A percentile compares a stretch with the other conserved stretches of the same genome.
Conservation (phyloP, 2,329 filamentous ascomycete genomes). For the Geosmithia flava region DNA sequence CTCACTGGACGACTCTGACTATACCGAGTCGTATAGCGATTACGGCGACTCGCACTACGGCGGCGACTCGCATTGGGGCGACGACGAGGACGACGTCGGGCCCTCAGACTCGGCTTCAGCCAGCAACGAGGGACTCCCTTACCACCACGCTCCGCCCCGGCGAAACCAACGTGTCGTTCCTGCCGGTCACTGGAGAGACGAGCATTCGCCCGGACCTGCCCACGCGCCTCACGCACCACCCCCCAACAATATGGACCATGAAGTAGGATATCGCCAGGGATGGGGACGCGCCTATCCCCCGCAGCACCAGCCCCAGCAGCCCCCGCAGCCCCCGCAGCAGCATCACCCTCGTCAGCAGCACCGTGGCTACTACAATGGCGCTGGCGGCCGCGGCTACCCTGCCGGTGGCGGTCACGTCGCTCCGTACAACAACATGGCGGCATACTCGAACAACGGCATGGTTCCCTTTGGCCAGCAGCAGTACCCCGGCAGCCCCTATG, state of each 20-base stretch:
- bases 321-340: background rate
- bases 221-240: conserved; percentile 33
- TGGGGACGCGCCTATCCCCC: background rate
- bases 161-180: conserved; percentile 1
- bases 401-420: conserved; percentile 29
- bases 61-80: conserved; percentile 18
- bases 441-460: background rate
- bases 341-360: background rate
- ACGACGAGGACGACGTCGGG: conserved; percentile 36
- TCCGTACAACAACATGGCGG: conserved; percentile 12
- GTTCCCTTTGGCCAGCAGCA: conserved; percentile 1
- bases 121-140: conserved; percentile 11
- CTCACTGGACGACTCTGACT: background rate
- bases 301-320: background rate
- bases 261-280: background rate
- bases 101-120: conserved; percentile 47
- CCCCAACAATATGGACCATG: conserved; percentile 37
- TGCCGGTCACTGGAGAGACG: background rate
- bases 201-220: conserved; percentile 17
- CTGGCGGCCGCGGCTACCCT: background rate
- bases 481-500: conserved; percentile 27
- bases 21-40: background rate
- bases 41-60: conserved; percentile 9
- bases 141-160: background rate
- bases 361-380: background rate